Evolutionary conservation across 2,329 filamentous ascomycete genomes (phyloP).

Genomic region (Penicillium sclerotigenum): DNA sequence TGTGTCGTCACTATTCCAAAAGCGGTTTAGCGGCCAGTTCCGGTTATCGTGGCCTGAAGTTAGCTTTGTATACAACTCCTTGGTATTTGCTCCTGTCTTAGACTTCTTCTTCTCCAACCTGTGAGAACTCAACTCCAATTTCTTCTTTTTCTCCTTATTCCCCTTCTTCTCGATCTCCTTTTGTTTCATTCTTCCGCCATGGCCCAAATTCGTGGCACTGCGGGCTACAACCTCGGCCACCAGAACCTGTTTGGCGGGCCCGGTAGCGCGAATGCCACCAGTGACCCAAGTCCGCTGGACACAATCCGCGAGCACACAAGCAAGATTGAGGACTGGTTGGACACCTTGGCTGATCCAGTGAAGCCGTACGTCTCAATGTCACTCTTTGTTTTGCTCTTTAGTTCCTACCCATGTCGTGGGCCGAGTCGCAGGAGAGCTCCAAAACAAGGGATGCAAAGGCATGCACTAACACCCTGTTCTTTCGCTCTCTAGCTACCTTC

Average conservation of each 20-base stretch:
- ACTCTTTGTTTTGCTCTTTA: slow-evolving; percentile 3
- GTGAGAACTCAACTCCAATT: neutral
- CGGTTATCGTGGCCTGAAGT: slow-evolving; percentile 44
- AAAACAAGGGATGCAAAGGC: slow-evolving; percentile 19
- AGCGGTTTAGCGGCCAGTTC: slow-evolving; percentile 31
- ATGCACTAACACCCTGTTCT: slow-evolving; percentile 32
- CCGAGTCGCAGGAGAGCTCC: neutral
- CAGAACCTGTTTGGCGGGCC: slow-evolving; percentile 67
- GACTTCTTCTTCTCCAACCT: slow-evolving; percentile 7
- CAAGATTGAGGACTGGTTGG: slow-evolving; percentile 95
- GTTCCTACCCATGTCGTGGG: neutral
- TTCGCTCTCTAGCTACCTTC: slow-evolving; percentile 67
- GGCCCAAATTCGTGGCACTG: slow-evolving; percentile 61
- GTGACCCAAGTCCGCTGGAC: slow-evolving; percentile 76
- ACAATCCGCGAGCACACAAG: slow-evolving; percentile 90
- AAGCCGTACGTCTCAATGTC: slow-evolving; percentile 73
- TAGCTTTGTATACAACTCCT: slow-evolving; percentile 24
- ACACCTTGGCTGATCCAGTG: slow-evolving; percentile 80
- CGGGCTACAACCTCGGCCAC: slow-evolving; percentile 79
- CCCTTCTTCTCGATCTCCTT: neutral
- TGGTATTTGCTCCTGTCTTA: slow-evolving; percentile 17
- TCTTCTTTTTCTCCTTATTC: neutral
- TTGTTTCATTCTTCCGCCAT: slow-evolving; percentile 30
- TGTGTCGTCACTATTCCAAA: slow-evolving; percentile 32
- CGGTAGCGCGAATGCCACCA: slow-evolving; percentile 57